Evolutionary conservation across 1,284 basidiomycete species (phyloP).

Genomic region (Ustilago loliicola): DNA sequence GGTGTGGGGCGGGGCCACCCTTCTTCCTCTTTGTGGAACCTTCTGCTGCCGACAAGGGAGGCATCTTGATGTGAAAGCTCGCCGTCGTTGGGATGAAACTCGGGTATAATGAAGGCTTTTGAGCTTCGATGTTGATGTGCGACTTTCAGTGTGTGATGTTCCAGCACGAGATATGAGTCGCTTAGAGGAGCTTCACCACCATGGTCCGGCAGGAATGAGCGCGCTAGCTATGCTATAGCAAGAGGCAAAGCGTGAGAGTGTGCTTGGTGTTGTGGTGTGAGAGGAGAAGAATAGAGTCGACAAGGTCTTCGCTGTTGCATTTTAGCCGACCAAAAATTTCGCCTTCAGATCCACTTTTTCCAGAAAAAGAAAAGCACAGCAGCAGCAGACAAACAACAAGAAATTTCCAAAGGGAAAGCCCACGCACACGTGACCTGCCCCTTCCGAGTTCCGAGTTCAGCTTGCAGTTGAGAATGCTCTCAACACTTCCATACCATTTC

Average conservation of each 20-base stretch:
- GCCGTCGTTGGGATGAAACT: neutral
- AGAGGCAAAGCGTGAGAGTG: neutral
- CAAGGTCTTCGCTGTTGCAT: neutral
- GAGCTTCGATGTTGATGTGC: neutral
- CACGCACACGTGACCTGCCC: constrained; percentile 22
- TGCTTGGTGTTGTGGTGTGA: neutral
- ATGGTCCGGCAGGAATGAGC: neutral
- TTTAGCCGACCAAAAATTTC: constrained; percentile 14
- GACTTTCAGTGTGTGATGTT: too few species aligned
- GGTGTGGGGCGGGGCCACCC: constrained; percentile 35
- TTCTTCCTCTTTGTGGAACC: constrained; percentile 48
- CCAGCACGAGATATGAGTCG: neutral
- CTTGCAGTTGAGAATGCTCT: neutral
- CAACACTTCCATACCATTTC: neutral
- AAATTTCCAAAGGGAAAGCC: constrained; percentile 11
- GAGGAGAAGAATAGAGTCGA: neutral
- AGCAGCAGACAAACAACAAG: neutral
- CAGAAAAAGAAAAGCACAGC: constrained; percentile 14
- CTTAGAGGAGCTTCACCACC: neutral
- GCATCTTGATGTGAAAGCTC: constrained; percentile 22
- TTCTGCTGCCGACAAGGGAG: constrained; percentile 33
- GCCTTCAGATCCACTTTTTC: neutral
- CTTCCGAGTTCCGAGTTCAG: constrained; percentile 25
- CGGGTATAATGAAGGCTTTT: neutral
- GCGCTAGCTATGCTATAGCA: neutral